Conservation (phyloP, 139 green algal species). For the Spirogloea muscicola region DNA sequence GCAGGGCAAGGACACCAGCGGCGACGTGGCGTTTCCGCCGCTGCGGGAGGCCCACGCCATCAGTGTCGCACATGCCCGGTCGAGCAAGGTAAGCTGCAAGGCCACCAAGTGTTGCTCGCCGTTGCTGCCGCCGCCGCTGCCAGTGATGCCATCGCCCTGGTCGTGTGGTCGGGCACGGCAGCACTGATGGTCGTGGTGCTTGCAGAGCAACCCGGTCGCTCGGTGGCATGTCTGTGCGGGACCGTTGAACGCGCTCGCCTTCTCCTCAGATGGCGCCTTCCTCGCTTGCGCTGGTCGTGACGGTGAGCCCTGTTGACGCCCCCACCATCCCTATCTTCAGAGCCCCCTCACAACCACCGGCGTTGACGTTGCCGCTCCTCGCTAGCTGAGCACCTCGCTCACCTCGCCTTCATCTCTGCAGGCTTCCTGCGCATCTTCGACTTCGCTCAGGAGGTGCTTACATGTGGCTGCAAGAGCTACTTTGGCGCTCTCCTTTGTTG, state of each 20-base stretch:
- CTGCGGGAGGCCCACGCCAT: slow-evolving; percentile 12
- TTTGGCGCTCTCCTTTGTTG: slow-evolving; percentile 82
- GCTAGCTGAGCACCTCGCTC: too few species aligned
- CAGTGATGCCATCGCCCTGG: too few species aligned
- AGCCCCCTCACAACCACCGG: neutral
- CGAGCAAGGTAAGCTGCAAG: slow-evolving; percentile 45
- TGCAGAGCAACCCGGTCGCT: slow-evolving; percentile 35
- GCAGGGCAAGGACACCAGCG: slow-evolving; percentile 39
- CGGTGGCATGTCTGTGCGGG: slow-evolving; percentile 47
- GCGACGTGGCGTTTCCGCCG: slow-evolving; percentile 20
- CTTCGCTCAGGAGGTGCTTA: slow-evolving; percentile 49
- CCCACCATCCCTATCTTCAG: neutral
- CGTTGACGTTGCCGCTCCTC: neutral
- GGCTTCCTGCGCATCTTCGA: slow-evolving; percentile 65
- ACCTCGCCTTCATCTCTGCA: too few species aligned
- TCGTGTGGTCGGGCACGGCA: too few species aligned
- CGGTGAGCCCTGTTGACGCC: slow-evolving; percentile 46
- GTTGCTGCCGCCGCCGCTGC: too few species aligned
- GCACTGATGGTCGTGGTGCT: neutral
- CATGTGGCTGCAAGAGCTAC: slow-evolving; percentile 75
- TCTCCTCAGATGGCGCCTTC: slow-evolving; percentile 67
- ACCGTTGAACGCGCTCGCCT: slow-evolving; percentile 64
- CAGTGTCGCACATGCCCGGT: slow-evolving; percentile 15
- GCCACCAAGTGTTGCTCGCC: too few species aligned
- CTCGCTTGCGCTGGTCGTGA: slow-evolving; percentile 74